Base-by-base conservation (phyloP, 1,284 basidiomycete genomes). In the Meira nashicola region DNA sequence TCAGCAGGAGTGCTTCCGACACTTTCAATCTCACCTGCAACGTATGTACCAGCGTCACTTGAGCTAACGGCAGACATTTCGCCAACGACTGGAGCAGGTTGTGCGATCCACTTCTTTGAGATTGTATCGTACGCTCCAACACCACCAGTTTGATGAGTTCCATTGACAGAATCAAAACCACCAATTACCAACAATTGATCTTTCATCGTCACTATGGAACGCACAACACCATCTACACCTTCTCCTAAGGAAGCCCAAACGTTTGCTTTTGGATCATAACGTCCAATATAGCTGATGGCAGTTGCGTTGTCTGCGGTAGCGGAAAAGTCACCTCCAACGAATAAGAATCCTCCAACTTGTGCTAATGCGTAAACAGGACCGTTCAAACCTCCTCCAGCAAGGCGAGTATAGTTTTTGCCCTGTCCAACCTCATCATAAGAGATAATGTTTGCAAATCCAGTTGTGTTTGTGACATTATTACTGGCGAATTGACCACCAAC, bases 311-410 rank as follows among this genome's bases (percentile, higher is more conserved):
- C 84, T 46, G 81, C 80, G 0, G 89, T 89, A 64, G 87, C 85
- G 1, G 83, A 84, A 80, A 97, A 98, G 2, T 86, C 82, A 1
- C 93, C 93, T 38, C 91, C 93, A 48, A 92, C 86, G 75, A 85
- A 96, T 28, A 97, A 79, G 9, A 80, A 82, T 68, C 64, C 71
- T 14, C 68, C 66, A 15, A 75, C 55, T 33, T 55, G 62, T n/a
- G 67, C 60, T 19, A 79, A 57, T 1, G 66, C 64, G 6, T 43
- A 39, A 53, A 80, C 72, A 4, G 53, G 19, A n/a, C 76, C 79
- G 50, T 75, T 68, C 48, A 80, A 68, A 41, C 79, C 79, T 37
- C 77, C 72, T 43, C 73, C 71, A 33, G 77, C 71, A 7, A 74
- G 59, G 9, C 58, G 52, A 40, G 80, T 73, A 38, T 90, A 80